These are phyloP conservation scores for Aspergillus luchuensis DNA, from an alignment of 2,329 filamentous ascomycete species.

Conservation along the genomic window DNA sequence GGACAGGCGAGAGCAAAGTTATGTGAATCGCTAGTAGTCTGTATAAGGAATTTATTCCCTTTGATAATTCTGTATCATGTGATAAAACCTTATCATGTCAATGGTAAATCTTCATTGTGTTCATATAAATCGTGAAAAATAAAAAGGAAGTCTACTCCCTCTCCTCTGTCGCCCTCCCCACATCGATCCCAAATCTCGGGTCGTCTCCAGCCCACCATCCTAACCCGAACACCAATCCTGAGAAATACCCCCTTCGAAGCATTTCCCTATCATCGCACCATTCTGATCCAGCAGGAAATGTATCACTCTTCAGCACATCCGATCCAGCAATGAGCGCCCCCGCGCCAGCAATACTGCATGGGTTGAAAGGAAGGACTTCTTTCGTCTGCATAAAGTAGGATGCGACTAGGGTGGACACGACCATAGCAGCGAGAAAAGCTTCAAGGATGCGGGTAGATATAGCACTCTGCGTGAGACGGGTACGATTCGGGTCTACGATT, in stretches of 20 bases:
- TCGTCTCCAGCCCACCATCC: conserved; percentile 16
- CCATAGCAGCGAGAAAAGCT: conserved; percentile 23
- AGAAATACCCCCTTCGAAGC: conserved; percentile 13
- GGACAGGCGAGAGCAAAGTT: too few species aligned
- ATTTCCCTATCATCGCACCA: conserved; percentile 22
- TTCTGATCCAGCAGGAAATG: conserved; percentile 22
- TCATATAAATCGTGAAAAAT: neutral
- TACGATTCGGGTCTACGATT: conserved; percentile 7
- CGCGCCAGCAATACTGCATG: conserved; percentile 29
- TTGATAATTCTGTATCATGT: too few species aligned
- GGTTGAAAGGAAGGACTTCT: conserved; percentile 28
- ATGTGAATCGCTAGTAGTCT: too few species aligned
- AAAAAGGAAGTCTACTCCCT: neutral
- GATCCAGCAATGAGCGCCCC: conserved; percentile 28
- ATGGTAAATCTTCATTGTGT: neutral
- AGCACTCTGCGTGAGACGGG: conserved; percentile 24
- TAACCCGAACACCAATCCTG: conserved; percentile 12
- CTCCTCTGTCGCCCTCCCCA: neutral
- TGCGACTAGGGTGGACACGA: conserved; percentile 20
- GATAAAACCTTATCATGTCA: too few species aligned
- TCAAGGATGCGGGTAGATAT: conserved; percentile 25
- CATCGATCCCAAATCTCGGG: conserved; percentile 2
- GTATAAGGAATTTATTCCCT: too few species aligned
- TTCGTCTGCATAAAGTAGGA: conserved; percentile 19
- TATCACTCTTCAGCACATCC: conserved; percentile 12